A percentile compares a stretch with the other conserved stretches of the same genome.
Conservation (phyloP, 208 protist genomes). For the Trypanosoma lewisi region DNA sequence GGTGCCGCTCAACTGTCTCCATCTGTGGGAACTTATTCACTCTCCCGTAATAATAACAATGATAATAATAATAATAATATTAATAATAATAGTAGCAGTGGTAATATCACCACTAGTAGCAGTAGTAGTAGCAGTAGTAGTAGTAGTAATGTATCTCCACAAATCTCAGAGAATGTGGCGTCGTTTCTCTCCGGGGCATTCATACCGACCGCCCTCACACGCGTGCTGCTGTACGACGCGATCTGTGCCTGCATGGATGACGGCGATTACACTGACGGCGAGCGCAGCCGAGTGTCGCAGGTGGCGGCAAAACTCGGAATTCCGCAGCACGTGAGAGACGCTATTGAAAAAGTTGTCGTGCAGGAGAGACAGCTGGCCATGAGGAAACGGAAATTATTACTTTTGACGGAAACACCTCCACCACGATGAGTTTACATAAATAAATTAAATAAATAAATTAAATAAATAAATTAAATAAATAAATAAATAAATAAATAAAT, state of each 20-base stretch:
- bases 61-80: too few relatives aligned
- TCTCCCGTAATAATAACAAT: too few relatives aligned
- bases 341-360: constrained; percentile 62
- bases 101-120: too few relatives aligned
- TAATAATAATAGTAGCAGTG: too few relatives aligned
- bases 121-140: too few relatives aligned
- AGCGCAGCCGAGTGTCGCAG: constrained; percentile 49
- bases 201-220: constrained; percentile 46
- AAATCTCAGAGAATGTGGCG: constrained; percentile 24
- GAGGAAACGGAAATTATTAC: constrained; percentile 48
- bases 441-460: neutral
- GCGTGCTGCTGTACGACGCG: constrained; percentile 67
- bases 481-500: neutral
- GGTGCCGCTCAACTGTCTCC: too few relatives aligned
- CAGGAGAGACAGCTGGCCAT: constrained; percentile 56
- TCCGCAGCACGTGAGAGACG: constrained; percentile 49
- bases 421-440: neutral
- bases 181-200: constrained; percentile 45
- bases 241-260: constrained; percentile 60
- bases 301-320: constrained; percentile 63
- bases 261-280: constrained; percentile 44
- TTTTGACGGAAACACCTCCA: constrained; percentile 17
- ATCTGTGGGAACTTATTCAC: too few relatives aligned
- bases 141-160: neutral
- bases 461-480: neutral